Evolutionary conservation across 2,329 filamentous ascomycete genomes (phyloP), one percentile per base, ranked within the genome.

Genomic region (Neurospora sp.): DNA sequence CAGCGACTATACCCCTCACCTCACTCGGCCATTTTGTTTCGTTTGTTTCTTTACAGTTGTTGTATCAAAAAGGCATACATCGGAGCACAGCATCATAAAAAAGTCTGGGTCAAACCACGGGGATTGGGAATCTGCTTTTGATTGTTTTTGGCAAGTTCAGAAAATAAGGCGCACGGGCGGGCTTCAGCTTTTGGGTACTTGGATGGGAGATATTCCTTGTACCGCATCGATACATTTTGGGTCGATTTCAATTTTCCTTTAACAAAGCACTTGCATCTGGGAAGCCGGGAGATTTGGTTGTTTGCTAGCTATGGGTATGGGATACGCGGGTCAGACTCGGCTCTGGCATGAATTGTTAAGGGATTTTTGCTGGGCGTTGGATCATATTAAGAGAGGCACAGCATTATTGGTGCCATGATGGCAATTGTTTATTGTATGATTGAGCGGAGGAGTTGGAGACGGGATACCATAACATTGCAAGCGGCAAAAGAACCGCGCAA

Each of bases 1-100:
- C 66, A 69, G 68, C 73, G 68, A 73, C 73, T 73, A 73, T 73
- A 75, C 73, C 73, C 72, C 23, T 62, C 72, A 71, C 68, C 70
- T 73, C 73, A 69, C 69, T 75, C 70, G 71, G 39, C 67, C 67
- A n/a, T 38, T 33, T 52, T 62, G 66, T 73, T 66, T 73, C 69
- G 38, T 76, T 76, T 74, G 71, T 72, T 73, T 71, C 70, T 68
- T 66, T 52, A 52, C 66, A 70, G 33, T 70, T 75, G 72, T 75
- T 76, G 73, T 75, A 76, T 73, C 75, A 75, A 74, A 74, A 75
- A 74, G 70, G 72, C 76, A 76, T 73, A 72, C 73, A 74, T 72
- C 71, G 76, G 75, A 77, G 75, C 74, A 75, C 72, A 76, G 74
- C 75, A 76, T 76, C 71, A 75, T 76, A 75, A 75, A 77, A 77